A percentile compares a stretch with the other conserved stretches of the same genome.
Evolutionary conservation across 768 basidiomycete species (phyloP).

Genomic region (Termitomyces sp.): DNA sequence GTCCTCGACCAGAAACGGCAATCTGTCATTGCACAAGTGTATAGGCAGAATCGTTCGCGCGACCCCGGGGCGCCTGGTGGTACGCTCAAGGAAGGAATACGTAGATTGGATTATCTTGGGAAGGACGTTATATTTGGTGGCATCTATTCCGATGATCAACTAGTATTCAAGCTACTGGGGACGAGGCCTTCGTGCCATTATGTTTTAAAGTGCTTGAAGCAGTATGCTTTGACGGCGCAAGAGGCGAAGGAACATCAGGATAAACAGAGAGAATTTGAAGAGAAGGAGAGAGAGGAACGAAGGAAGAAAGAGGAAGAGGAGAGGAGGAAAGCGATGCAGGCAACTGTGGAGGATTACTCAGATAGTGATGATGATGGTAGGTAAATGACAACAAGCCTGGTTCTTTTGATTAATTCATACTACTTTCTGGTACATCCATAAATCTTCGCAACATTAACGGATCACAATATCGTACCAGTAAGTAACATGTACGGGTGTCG

Average conservation of each 20-base stretch:
- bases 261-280: conserved; percentile 19
- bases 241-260: conserved; percentile 45
- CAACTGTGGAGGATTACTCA: conserved; percentile 9
- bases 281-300: conserved; percentile 22
- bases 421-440: not conserved
- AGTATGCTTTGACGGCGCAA: conserved; percentile 41
- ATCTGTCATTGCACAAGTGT: conserved; percentile 43
- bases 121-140: conserved; percentile 60
- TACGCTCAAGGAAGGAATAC: conserved; percentile 53
- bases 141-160: conserved; percentile 37
- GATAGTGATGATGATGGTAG: conserved; percentile 5
- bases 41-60: conserved; percentile 62
- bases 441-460: conserved; percentile 20
- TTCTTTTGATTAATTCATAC: not conserved
- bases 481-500: not conserved
- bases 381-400: not conserved
- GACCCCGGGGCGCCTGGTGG: conserved; percentile 66
- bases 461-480: conserved; percentile 6
- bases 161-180: conserved; percentile 38
- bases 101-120: conserved; percentile 63
- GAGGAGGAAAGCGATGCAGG: not conserved
- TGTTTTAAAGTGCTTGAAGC: conserved; percentile 45
- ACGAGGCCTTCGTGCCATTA: conserved; percentile 54
- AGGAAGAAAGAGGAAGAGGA: conserved; percentile 25
- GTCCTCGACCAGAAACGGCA: conserved; percentile 28